Conservation (phyloP, 1,284 basidiomycete genomes). For the Pseudozyma tsukubaensis region DNA sequence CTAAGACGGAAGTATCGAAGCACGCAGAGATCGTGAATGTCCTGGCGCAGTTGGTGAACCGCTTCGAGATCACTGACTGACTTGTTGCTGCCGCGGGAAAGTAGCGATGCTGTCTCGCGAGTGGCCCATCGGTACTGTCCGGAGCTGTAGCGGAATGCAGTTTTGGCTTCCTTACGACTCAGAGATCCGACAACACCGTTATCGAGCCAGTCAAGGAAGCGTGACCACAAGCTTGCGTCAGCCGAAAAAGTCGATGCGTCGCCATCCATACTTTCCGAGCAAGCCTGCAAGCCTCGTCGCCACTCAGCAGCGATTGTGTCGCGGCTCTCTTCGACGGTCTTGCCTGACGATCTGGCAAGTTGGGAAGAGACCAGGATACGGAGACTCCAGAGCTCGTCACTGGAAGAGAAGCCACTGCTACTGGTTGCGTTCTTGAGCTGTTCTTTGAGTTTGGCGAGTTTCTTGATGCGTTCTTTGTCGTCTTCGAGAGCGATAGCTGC, state of each 20-base stretch:
- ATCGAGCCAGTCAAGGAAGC: conserved; percentile 44
- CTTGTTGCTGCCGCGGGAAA: conserved; percentile 25
- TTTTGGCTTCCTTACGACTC: conserved; percentile 28
- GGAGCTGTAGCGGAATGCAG: conserved; percentile 22
- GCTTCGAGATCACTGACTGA: conserved; percentile 22
- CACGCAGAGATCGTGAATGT: conserved; percentile 38
- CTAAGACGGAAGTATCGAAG: conserved; percentile 35
- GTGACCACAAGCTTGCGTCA: conserved; percentile 30
- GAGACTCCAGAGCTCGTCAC: conserved; percentile 45
- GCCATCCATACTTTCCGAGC: conserved; percentile 13
- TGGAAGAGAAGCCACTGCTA: conserved; percentile 14
- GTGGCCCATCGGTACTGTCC: conserved; percentile 44
- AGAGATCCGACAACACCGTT: conserved; percentile 13
- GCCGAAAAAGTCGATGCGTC: conserved; percentile 6
- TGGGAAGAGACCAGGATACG: conserved; percentile 33
- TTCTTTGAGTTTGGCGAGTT: conserved; percentile 18
- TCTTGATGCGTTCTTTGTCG: conserved; percentile 23
- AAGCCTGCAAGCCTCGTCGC: conserved; percentile 37
- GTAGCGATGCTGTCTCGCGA: conserved; percentile 39
- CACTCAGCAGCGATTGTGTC: conserved; percentile 36
- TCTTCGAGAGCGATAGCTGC: conserved; percentile 13
- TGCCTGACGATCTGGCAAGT: conserved; percentile 20
- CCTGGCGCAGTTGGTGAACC: conserved; percentile 33
- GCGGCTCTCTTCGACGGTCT: conserved; percentile 12
- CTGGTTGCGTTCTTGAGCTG: conserved; percentile 37